These are phyloP conservation scores for Schwanniomyces occidentalis DNA, from an alignment of 805 yeast genomes.

Conservation along the genomic window DNA sequence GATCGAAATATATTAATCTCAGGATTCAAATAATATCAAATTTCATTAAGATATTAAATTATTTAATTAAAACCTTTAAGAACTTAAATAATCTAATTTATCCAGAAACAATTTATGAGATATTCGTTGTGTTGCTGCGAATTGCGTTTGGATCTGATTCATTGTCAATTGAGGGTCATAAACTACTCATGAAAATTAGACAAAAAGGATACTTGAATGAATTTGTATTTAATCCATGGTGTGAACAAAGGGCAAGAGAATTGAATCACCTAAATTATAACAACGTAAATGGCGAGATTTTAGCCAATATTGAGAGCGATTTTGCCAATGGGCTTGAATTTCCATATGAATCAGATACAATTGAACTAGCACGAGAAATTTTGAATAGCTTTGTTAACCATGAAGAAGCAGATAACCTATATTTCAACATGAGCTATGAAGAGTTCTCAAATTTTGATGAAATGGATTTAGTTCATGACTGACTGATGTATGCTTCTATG, in stretches of 20 bases:
- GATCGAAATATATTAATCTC: conserved; percentile 37
- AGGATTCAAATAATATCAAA: conserved; percentile 43
- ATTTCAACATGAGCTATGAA: conserved; percentile 59
- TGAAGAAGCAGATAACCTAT: conserved; percentile 78
- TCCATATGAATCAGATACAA: conserved; percentile 59
- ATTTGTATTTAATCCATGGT: conserved; percentile 46
- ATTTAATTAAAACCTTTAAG: conserved; percentile 34
- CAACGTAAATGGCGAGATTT: conserved; percentile 14
- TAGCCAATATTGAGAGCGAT: conserved; percentile 41
- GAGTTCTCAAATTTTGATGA: conserved; percentile 19
- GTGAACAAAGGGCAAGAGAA: conserved; percentile 42
- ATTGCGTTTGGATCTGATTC: conserved; percentile 51
- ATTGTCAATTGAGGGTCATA: conserved; percentile 36
- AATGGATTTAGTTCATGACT: conserved; percentile 26
- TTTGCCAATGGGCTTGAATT: conserved; percentile 62
- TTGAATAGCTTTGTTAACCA: conserved; percentile 67
- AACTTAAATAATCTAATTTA: conserved; percentile 34
- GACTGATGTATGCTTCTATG: too few relatives aligned
- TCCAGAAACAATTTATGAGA: conserved; percentile 44
- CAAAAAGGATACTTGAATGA: conserved; percentile 22
- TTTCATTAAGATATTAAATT: conserved; percentile 39
- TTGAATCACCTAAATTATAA: conserved; percentile 29
- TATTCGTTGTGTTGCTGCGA: conserved; percentile 52
- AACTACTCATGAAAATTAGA: conserved; percentile 38
- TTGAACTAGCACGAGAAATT: conserved; percentile 70